These are phyloP conservation scores for Pseudocercospora vitis DNA, from an alignment of 2,329 filamentous ascomycete species.

Conservation along the genomic window DNA sequence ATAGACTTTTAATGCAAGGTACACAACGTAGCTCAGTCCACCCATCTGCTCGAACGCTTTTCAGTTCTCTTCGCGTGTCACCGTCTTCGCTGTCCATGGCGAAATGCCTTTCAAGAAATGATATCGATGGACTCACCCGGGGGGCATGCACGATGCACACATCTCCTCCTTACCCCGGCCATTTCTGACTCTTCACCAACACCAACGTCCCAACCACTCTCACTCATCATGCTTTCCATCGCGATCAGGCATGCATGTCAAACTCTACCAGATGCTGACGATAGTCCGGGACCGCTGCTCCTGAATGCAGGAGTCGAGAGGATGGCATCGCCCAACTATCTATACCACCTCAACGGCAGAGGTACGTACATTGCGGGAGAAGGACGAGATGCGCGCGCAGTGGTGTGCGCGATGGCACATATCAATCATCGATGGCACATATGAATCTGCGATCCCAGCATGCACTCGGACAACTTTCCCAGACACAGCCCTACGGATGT, in stretches of 20 bases:
- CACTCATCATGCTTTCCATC: neutral
- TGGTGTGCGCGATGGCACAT: neutral
- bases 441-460: neutral
- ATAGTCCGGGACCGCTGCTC: neutral
- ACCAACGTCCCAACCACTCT: neutral
- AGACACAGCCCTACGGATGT: constrained; percentile 1
- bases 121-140: too few species aligned
- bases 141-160: too few species aligned
- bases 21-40: too few species aligned
- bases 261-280: too few species aligned
- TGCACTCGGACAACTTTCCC: neutral
- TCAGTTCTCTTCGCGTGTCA: too few species aligned
- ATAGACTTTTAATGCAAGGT: too few species aligned
- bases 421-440: constrained; percentile 6
- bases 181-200: neutral
- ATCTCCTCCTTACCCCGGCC: too few species aligned
- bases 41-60: too few species aligned
- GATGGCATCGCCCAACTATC: neutral
- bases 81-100: too few species aligned
- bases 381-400: neutral
- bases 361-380: neutral
- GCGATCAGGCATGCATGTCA: neutral
- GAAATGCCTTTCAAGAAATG: too few species aligned
- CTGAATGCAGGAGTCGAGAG: constrained; percentile 1
- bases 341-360: constrained; percentile 7